Evolutionary conservation across 495 filamentous ascomycete species (phyloP).

Genomic region (Aspergillus indologenus): DNA sequence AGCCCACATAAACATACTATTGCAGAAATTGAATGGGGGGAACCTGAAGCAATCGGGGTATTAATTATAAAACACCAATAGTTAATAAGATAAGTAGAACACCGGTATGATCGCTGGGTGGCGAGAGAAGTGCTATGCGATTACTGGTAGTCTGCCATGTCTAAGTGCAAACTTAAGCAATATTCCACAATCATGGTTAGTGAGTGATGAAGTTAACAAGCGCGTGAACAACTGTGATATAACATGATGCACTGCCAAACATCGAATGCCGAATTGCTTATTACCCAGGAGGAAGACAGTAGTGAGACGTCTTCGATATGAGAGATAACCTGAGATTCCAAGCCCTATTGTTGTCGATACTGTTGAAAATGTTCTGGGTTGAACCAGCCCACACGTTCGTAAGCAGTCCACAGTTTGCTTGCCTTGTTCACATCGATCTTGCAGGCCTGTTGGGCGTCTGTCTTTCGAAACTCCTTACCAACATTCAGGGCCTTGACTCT

Average conservation of each 20-base stretch:
- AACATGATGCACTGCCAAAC: background rate
- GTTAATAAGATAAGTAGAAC: no score
- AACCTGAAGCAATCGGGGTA: no score
- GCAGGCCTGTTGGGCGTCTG: slow-evolving; percentile 94
- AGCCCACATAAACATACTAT: no score
- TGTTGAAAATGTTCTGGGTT: slow-evolving; percentile 57
- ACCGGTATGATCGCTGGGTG: no score
- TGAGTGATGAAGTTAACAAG: background rate
- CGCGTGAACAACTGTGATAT: background rate
- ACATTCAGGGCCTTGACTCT: slow-evolving; percentile 65
- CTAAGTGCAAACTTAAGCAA: background rate
- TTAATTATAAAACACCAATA: no score
- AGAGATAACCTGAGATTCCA: background rate
- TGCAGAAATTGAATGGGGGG: no score
- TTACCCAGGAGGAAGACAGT: background rate
- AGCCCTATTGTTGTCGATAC: slow-evolving; percentile 38
- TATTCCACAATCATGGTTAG: background rate
- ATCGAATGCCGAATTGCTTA: background rate
- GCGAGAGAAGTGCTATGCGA: background rate
- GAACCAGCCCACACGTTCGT: slow-evolving; percentile 88
- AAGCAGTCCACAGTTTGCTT: slow-evolving; percentile 90
- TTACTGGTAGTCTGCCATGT: background rate
- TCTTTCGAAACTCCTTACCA: slow-evolving; percentile 91
- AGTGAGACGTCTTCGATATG: background rate
- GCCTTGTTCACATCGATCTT: slow-evolving; percentile 99